These are phyloP conservation scores for Aspergillus udagawae DNA, from an alignment of 2,329 filamentous ascomycete genomes.

Conservation along the genomic window DNA sequence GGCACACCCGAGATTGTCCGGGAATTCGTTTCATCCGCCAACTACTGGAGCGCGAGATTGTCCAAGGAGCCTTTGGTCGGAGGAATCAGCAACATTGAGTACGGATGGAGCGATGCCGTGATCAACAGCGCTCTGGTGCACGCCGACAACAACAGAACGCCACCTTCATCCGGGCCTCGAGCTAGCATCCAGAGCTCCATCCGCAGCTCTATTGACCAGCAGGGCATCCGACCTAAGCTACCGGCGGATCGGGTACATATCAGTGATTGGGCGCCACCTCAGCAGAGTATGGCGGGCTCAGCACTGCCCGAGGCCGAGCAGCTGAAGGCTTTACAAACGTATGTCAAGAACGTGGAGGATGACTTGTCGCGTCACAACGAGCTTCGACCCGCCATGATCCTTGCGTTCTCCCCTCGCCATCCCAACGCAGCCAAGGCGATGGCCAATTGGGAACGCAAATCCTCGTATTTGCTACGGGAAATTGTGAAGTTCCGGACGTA, in stretches of 20 bases:
- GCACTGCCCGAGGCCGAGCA: conserved; percentile 76
- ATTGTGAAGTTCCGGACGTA: conserved; percentile 97
- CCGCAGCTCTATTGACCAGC: conserved; percentile 64
- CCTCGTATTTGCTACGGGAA: conserved; percentile 82
- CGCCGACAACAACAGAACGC: conserved; percentile 36
- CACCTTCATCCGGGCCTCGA: conserved; percentile 38
- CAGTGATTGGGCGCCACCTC: conserved; percentile 82
- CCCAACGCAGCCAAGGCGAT: conserved; percentile 79
- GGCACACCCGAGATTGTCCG: conserved; percentile 91
- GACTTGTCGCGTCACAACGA: conserved; percentile 87
- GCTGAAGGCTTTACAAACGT: conserved; percentile 66
- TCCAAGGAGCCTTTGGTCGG: conserved; percentile 91
- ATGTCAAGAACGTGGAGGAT: conserved; percentile 79
- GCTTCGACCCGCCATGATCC: conserved; percentile 77
- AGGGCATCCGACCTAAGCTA: conserved; percentile 61
- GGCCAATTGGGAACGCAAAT: conserved; percentile 97
- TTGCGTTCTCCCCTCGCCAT: conserved; percentile 83
- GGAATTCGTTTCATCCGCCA: conserved; percentile 90
- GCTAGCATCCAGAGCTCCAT: conserved; percentile 60
- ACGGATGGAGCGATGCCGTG: conserved; percentile 87
- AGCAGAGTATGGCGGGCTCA: conserved; percentile 84
- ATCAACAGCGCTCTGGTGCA: conserved; percentile 72
- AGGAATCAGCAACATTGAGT: conserved; percentile 94
- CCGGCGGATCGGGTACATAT: conserved; percentile 82
- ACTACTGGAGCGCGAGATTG: conserved; percentile 94